Evolutionary conservation across 192 early-diverging fungal species (phyloP).

Genomic region (Gaertneriomyces semiglobifer): DNA sequence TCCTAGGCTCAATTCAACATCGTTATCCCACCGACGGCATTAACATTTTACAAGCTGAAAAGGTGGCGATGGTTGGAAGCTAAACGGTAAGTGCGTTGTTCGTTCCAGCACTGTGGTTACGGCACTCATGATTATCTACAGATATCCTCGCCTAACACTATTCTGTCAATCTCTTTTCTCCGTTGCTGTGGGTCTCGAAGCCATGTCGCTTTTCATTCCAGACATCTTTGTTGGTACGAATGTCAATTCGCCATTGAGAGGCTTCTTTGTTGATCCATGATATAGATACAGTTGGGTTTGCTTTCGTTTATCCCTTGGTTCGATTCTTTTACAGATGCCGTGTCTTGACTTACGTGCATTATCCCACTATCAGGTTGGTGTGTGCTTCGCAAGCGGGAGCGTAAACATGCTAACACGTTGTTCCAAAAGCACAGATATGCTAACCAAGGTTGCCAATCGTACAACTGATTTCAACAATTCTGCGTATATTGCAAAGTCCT

Average conservation of each 20-base stretch:
- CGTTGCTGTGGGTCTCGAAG: constrained; percentile 69
- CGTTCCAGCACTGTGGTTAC: background rate
- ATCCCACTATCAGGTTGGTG: constrained; percentile 82
- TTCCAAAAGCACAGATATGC: constrained; percentile 78
- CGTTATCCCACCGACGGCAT: constrained; percentile 44
- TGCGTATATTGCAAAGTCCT: constrained; percentile 49
- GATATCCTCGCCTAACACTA: constrained; percentile 78
- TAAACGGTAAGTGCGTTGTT: constrained; percentile 43
- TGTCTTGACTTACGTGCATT: constrained; percentile 88
- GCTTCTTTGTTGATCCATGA: background rate
- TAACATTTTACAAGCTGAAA: constrained; percentile 65
- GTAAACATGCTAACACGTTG: background rate
- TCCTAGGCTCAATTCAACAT: constrained; percentile 68
- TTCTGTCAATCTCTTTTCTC: constrained; percentile 85
- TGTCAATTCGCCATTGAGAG: background rate
- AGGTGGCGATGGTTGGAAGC: constrained; percentile 69
- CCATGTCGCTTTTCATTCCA: constrained; percentile 61
- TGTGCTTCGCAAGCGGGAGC: constrained; percentile 3
- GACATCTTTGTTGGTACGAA: constrained; percentile 75
- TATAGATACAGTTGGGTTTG: constrained; percentile 91
- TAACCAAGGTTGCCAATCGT: constrained; percentile 62
- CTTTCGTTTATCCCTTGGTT: constrained; percentile 85
- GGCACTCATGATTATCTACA: constrained; percentile 12
- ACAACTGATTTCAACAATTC: constrained; percentile 67
- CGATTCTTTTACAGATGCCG: constrained; percentile 53